Evolutionary conservation across 331 rosid species (phyloP), one percentile per base, ranked within the genome.

Genomic region (Malus hybrid): DNA sequence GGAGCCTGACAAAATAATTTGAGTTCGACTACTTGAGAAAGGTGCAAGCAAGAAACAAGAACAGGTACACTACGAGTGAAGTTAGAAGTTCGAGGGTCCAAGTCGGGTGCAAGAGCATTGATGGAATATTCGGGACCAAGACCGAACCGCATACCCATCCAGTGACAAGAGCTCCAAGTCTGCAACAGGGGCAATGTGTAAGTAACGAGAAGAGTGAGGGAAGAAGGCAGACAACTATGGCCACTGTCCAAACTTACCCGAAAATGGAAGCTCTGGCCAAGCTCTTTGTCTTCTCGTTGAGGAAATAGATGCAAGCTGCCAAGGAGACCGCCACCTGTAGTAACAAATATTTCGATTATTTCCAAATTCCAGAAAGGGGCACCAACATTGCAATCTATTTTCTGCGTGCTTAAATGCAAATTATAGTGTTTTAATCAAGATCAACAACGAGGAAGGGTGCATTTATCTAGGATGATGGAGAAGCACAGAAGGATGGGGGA

Each of bases 261-360:
- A 89, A 86, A 16, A 90, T 73, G 82, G 52, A 86, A 7, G 97
- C 96, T 81, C 97, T 89, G 16, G 77, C 88, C 87, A 95, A 62
- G 87, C 96, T 95, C 87, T 95, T 92, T 4, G 96, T 92, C 87
- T 95, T 94, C 84, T 95, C 99, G 10, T 92, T 87, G 11, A 90
- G 97, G 81, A 92, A 92, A 81, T 95, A 92, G 89, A 95, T 85
- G 92, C 97, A 90, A 70, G 97, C 97, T 56, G 93, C 97, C 88
- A 92, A 78, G 76, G 97, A 92, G 74, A 95, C 84, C 42, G 99
- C 99, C 52, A 95, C 99, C 99, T 92, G 88, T 78, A 73, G 61
- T 69, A 82, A 83, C 42, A 76, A 29, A 70, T 10, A 20, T 39
- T 61, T 52, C 7, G 32, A 28, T 87, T 27, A 79, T 63, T 29